These are phyloP conservation scores for Logfia minima DNA, from an alignment of 129 eudicot species.

Conservation along the genomic window DNA sequence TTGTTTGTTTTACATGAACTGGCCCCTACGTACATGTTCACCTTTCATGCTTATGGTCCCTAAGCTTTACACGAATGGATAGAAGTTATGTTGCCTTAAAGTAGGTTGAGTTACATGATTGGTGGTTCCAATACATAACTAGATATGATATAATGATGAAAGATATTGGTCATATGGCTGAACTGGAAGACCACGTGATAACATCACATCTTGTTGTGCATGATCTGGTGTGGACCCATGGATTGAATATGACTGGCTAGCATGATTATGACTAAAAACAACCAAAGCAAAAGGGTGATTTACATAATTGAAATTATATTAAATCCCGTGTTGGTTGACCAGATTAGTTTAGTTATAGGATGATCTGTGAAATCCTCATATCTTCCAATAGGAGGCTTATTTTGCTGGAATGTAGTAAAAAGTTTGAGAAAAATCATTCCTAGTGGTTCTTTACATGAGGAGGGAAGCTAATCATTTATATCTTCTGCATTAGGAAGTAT, in stretches of 20 bases:
- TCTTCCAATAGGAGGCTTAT: neutral
- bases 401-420: neutral
- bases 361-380: slow-evolving; percentile 2
- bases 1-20: neutral
- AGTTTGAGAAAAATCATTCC: neutral
- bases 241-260: slow-evolving; percentile 27
- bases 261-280: slow-evolving; percentile 3
- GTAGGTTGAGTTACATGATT: slow-evolving; percentile 4
- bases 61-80: neutral
- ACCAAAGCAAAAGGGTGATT: neutral
- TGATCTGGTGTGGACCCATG: slow-evolving; percentile 32
- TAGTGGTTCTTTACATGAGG: slow-evolving; percentile 11
- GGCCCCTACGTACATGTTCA: neutral
- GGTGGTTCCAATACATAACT: slow-evolving; percentile 15
- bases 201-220: slow-evolving; percentile 7
- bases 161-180: slow-evolving; percentile 9
- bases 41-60: slow-evolving; percentile 13
- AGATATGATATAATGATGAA: slow-evolving; percentile 14
- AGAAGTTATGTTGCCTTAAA: slow-evolving; percentile 16
- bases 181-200: slow-evolving; percentile 6
- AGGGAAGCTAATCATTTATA: slow-evolving; percentile 1
- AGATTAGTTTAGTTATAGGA: neutral
- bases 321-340: neutral
- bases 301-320: neutral
- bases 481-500: slow-evolving; percentile 12